Conservation (phyloP, 495 filamentous ascomycete species). For the Xylaria telfairii region DNA sequence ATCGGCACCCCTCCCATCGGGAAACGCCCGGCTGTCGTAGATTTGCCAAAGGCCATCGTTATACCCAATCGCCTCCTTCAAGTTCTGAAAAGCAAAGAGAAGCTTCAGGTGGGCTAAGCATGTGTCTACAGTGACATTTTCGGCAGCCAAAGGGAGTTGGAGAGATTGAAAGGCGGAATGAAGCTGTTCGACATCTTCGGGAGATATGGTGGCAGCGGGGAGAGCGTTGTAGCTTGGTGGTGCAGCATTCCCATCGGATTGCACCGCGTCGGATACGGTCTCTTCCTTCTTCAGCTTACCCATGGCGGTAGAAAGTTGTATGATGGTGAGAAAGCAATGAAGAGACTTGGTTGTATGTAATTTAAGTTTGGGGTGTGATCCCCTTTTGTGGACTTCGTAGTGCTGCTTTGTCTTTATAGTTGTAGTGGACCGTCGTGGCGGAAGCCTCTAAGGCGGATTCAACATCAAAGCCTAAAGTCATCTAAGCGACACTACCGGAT, state of each 20-base stretch:
- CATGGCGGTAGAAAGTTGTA: neutral
- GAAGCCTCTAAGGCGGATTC: neutral
- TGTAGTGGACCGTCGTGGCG: neutral
- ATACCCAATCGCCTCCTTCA: constrained; percentile 70
- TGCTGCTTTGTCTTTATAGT: neutral
- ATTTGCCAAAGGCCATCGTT: constrained; percentile 71
- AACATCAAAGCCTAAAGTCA: too few species aligned
- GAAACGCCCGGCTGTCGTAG: constrained; percentile 53
- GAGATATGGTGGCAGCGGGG: neutral
- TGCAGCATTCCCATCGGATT: neutral
- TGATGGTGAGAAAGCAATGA: neutral
- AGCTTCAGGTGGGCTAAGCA: constrained; percentile 82
- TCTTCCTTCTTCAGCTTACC: constrained; percentile 4
- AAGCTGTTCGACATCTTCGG: constrained; percentile 35
- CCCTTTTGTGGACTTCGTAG: neutral
- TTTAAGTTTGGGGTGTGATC: neutral
- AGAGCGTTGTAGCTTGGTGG: constrained; percentile 19
- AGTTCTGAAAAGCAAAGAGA: constrained; percentile 68
- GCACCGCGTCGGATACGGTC: neutral
- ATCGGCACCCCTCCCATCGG: constrained; percentile 30
- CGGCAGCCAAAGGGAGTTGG: constrained; percentile 33
- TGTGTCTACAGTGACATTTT: constrained; percentile 43
- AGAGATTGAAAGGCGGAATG: constrained; percentile 52
- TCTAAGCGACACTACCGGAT: neutral
- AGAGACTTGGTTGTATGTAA: neutral